Base-by-base conservation (phyloP, 2,329 filamentous ascomycete species). In the Pseudocercospora ulei region DNA sequence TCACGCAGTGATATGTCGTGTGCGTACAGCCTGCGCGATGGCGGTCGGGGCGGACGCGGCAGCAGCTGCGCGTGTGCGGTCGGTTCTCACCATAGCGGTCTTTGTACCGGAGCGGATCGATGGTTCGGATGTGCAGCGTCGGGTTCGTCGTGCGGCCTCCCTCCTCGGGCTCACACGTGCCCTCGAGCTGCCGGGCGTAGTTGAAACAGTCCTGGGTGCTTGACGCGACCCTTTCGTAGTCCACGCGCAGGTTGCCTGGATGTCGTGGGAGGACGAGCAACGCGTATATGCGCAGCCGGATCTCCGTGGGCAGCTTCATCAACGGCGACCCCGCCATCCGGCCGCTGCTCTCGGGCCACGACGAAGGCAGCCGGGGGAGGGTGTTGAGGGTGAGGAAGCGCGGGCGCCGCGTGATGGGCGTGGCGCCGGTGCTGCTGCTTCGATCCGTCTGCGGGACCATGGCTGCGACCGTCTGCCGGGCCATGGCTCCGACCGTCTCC, bases 1-100 rank as follows among this genome's bases (percentile, higher is more conserved):
- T 64, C 28, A 65, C 57, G 29, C 72, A 62, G 34, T 63, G 62
- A 57, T 78, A 79, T 3, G 75, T 77, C 5, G 75, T 77, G 38
- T 68, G 51, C 35, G 62, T 60, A 38, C 63, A 63, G 13, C 59
- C 42, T 35, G 61, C 61, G 24, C 64, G 57, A 46, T 68, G 66
- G 27, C 62, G 62, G 28, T 64, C 63, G 55, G 55, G 52, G 16
- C 57, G 59, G 9, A 61, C 57, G 35, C 60, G 56, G 50, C 65
- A 68, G 12, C 56, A 58, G 22, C 56, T 62, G 31, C 66, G 58
- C 5, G 46, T 37, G 39, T 52, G 48, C 2, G 51, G 56, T 31
- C 58, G 40, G 5, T 45, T 26, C 4, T 37, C 35, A 6, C 42
- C 43, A 22, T 49, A 50, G 11, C 50, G 50, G 3, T 35, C 29